These are phyloP conservation scores for Apiospora aurea DNA, from an alignment of 2,329 filamentous ascomycete species.

Conservation along the genomic window DNA sequence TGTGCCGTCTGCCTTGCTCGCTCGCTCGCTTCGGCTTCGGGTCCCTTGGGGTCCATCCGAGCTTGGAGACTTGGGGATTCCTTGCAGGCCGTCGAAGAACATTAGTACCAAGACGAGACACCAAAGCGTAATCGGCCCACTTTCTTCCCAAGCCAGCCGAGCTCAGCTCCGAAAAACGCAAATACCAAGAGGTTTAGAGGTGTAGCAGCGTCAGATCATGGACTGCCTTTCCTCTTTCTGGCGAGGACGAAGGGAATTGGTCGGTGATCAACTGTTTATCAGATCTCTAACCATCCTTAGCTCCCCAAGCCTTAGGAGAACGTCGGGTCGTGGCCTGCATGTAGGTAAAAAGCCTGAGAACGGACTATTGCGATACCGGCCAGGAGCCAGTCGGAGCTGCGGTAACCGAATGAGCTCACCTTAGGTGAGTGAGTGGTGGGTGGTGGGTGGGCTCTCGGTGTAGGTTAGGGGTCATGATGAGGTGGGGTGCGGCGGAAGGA, in stretches of 20 bases:
- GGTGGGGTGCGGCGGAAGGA: neutral
- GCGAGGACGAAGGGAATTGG: neutral
- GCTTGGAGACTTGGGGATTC: neutral
- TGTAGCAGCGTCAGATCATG: neutral
- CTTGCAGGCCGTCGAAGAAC: neutral
- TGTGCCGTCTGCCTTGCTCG: neutral
- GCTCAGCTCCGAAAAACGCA: constrained; percentile 1
- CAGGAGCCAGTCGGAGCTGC: neutral
- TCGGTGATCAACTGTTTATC: neutral
- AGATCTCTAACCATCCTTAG: neutral
- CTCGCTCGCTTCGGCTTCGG: constrained; percentile 3
- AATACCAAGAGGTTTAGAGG: neutral
- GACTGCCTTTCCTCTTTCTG: neutral
- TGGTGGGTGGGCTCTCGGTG: neutral
- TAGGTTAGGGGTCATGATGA: neutral
- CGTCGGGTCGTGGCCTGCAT: neutral
- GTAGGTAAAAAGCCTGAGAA: neutral
- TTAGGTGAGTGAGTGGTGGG: constrained; percentile 17
- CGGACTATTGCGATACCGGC: constrained; percentile 13
- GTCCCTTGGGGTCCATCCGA: constrained; percentile 13
- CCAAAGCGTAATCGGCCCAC: neutral
- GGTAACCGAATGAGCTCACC: neutral
- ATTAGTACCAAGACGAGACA: neutral
- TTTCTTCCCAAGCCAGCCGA: constrained; percentile 3
- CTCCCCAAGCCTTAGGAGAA: constrained; percentile 15